These are phyloP conservation scores for Patellifolia procumbens DNA, from an alignment of 179 eudicot genomes.

Conservation along the genomic window DNA sequence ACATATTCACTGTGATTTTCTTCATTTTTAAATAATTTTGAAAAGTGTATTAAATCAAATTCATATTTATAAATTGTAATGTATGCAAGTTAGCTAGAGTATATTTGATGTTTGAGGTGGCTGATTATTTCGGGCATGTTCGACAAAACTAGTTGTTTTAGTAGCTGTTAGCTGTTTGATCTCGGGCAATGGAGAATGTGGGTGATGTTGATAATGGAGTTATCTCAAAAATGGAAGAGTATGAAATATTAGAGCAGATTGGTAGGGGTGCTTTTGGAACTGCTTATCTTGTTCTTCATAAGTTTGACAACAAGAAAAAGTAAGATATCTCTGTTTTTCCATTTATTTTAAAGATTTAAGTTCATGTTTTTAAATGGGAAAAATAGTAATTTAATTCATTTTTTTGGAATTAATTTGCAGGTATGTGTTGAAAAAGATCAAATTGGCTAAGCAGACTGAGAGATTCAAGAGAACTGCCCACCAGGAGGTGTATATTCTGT, in stretches of 20 bases:
- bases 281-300: constrained; percentile 79
- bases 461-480: constrained; percentile 84
- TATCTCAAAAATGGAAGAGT: constrained; percentile 73
- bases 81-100: constrained; percentile 5
- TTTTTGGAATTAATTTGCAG: constrained; percentile 37
- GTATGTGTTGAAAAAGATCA: constrained; percentile 86
- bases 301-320: constrained; percentile 63
- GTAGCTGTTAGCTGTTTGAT: too few species aligned
- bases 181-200: constrained; percentile 51
- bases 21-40: neutral
- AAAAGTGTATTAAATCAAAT: constrained; percentile 15
- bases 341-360: neutral
- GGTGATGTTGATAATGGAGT: constrained; percentile 23
- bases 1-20: constrained; percentile 26
- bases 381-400: neutral
- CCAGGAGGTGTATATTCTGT: too few species aligned
- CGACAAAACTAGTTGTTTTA: too few species aligned
- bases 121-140: neutral
- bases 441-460: constrained; percentile 74
- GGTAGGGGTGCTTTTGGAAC: constrained; percentile 89
- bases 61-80: constrained; percentile 11
- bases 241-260: constrained; percentile 80
- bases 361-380: neutral
- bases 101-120: neutral
- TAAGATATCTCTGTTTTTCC: constrained; percentile 23